Evolutionary conservation across 208 protist species (phyloP).

Genomic region (Crithidia fasciculata): DNA sequence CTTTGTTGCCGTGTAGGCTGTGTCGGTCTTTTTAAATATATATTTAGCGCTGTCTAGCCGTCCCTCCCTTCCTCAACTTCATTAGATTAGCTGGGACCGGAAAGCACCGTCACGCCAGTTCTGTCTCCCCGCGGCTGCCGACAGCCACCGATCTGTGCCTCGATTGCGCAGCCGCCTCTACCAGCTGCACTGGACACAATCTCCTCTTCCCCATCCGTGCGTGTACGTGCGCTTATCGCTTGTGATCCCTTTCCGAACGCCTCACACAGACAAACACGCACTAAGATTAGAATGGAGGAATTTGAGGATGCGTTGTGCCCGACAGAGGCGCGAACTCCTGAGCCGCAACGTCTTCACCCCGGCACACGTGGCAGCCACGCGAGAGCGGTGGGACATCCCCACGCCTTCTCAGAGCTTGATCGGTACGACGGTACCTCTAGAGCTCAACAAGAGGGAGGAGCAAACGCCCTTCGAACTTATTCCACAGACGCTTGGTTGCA

Average conservation of each 20-base stretch:
- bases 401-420: not conserved
- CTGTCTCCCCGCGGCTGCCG: too few relatives aligned
- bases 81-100: too few relatives aligned
- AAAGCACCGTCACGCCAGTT: too few relatives aligned
- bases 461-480: too few relatives aligned
- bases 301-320: not conserved
- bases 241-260: too few relatives aligned
- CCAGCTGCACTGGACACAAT: too few relatives aligned
- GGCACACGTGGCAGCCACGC: slow-evolving; percentile 6
- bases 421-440: not conserved
- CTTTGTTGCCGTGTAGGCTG: not conserved
- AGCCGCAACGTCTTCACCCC: slow-evolving; percentile 25
- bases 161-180: too few relatives aligned
- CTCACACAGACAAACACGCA: not conserved
- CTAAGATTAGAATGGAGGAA: slow-evolving; percentile 5
- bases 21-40: slow-evolving; percentile 1
- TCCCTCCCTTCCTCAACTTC: not conserved
- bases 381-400: not conserved
- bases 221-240: too few relatives aligned
- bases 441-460: not conserved
- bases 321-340: slow-evolving; percentile 16
- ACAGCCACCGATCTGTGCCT: too few relatives aligned
- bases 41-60: slow-evolving; percentile 6
- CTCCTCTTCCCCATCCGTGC: too few relatives aligned
- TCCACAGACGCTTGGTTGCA: too few relatives aligned